These are phyloP conservation scores for Trichoderma harzianum DNA, from an alignment of 2,329 filamentous ascomycete species.

Conservation along the genomic window DNA sequence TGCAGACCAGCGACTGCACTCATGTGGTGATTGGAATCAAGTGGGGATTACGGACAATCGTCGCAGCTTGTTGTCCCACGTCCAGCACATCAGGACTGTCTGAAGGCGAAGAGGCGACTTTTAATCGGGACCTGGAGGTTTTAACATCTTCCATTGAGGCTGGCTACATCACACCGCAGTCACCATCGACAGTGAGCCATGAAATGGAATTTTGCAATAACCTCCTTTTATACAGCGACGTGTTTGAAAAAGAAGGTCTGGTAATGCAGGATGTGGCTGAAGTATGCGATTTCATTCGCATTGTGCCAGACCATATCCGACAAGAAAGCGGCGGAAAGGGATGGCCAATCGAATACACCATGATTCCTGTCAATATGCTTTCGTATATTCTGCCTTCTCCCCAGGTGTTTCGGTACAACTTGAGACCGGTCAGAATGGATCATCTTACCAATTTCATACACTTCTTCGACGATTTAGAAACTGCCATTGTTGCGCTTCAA, in stretches of 20 bases:
- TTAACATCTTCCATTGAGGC: neutral
- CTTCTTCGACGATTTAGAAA: slow-evolving; percentile 16
- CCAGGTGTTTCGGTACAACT: rapidly evolving
- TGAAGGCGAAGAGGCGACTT: neutral
- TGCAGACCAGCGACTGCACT: neutral
- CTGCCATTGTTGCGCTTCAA: neutral
- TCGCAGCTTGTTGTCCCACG: slow-evolving; percentile 3
- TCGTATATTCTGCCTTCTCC: neutral
- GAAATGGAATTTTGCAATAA: slow-evolving; percentile 12
- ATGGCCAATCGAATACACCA: slow-evolving; percentile 14
- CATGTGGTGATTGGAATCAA: slow-evolving; percentile 18
- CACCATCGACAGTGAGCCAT: neutral
- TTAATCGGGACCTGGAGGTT: slow-evolving; percentile 7
- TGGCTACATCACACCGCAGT: neutral
- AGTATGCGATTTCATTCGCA: slow-evolving; percentile 3
- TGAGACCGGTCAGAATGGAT: neutral
- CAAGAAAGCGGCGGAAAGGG: slow-evolving; percentile 6
- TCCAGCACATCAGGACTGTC: neutral
- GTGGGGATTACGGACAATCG: slow-evolving; percentile 20
- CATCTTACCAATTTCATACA: neutral
- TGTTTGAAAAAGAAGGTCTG: neutral
- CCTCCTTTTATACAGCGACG: slow-evolving; percentile 20
- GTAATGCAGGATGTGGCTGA: neutral
- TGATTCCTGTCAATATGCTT: slow-evolving; percentile 13
- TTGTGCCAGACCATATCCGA: neutral